Conservation (phyloP, 208 protist species). For the Endotrypanum monterogeii region DNA sequence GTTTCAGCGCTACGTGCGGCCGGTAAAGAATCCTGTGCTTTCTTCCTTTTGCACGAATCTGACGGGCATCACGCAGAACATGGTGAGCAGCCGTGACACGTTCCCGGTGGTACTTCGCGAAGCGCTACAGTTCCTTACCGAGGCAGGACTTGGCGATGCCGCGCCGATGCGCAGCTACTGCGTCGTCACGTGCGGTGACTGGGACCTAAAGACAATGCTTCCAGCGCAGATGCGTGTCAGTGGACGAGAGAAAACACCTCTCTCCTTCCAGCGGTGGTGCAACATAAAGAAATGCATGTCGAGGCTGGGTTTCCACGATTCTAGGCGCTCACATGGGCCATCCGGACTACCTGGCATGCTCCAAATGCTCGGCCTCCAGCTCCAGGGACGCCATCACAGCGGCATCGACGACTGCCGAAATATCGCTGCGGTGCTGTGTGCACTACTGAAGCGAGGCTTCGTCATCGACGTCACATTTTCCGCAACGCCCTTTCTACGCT, state of each 20-base stretch:
- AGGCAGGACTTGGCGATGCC: slow-evolving; percentile 50
- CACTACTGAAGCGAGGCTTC: slow-evolving; percentile 48
- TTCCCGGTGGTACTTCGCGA: slow-evolving; percentile 72
- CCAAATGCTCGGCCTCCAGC: slow-evolving; percentile 42
- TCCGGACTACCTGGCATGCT: slow-evolving; percentile 75
- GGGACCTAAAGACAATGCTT: slow-evolving; percentile 91
- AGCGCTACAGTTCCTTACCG: slow-evolving; percentile 58
- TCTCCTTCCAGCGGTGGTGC: slow-evolving; percentile 72
- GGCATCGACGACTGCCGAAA: slow-evolving; percentile 95
- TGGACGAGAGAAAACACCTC: slow-evolving; percentile 16
- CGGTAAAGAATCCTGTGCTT: slow-evolving; percentile 50
- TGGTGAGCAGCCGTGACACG: slow-evolving; percentile 52
- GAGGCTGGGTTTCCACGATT: slow-evolving; percentile 1
- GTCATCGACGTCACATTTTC: slow-evolving; percentile 39
- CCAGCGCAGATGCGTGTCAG: slow-evolving; percentile 55
- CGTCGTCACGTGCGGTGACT: slow-evolving; percentile 94
- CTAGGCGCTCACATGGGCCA: neutral
- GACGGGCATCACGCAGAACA: slow-evolving; percentile 82
- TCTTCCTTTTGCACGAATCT: slow-evolving; percentile 88
- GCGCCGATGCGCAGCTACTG: slow-evolving; percentile 62
- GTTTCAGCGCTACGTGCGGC: slow-evolving; percentile 92
- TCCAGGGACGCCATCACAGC: slow-evolving; percentile 89
- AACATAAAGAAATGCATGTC: slow-evolving; percentile 91
- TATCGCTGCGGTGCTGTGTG: slow-evolving; percentile 77
- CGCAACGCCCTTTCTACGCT: neutral